Conservation (phyloP, 75 land plant genomes). For the Picea glauca region DNA sequence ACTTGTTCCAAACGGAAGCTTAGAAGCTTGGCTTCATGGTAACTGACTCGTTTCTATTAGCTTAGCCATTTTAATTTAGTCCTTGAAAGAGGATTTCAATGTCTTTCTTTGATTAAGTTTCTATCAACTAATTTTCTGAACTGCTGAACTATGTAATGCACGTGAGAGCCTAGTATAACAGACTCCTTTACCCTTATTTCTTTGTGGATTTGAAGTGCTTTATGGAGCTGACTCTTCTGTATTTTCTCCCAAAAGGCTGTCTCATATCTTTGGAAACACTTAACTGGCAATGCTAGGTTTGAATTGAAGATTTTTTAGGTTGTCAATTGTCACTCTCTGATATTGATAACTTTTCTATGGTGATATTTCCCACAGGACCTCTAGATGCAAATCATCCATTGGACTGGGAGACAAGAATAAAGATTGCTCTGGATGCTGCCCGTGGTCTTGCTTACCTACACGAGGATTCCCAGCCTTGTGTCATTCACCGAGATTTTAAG, state of each 20-base stretch:
- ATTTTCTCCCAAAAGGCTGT: not conserved
- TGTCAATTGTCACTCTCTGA: not conserved
- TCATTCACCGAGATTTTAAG: conserved; percentile 97
- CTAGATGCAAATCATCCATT: conserved; percentile 69
- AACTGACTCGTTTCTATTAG: conserved; percentile 3
- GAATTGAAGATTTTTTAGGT: not conserved
- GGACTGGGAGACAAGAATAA: conserved; percentile 96
- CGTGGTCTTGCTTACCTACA: conserved; percentile 95
- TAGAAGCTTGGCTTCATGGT: conserved; percentile 99
- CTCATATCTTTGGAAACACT: not conserved
- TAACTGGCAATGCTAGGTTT: not conserved
- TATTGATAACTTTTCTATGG: not conserved
- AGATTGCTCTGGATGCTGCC: conserved; percentile 96
- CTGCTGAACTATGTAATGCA: not conserved
- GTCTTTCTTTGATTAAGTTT: not conserved
- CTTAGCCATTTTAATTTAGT: not conserved
- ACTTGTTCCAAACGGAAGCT: conserved; percentile 97
- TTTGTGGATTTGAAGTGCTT: not conserved
- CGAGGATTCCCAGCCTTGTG: conserved; percentile 97
- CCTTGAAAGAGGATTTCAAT: not conserved
- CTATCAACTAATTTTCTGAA: not conserved
- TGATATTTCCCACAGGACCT: conserved; percentile 48
- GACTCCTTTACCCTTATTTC: not conserved
- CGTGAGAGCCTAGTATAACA: not conserved
- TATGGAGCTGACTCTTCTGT: not conserved